phyloP scores from a whole-genome alignment of 2,329 filamentous ascomycete species.

The Colletotrichum nymphaeae region DNA sequence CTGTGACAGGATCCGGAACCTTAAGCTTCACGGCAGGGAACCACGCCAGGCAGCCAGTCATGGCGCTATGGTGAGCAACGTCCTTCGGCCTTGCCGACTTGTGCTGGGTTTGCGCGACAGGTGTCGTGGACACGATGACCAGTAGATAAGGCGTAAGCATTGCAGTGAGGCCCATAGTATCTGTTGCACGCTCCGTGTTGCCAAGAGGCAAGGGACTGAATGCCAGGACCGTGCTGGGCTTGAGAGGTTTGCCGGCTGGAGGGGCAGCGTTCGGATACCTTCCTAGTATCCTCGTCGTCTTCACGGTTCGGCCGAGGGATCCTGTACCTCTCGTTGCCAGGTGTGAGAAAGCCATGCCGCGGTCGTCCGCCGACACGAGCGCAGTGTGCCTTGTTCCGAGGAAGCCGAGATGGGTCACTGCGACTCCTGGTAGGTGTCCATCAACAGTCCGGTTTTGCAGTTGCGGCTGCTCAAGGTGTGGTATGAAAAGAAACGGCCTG shows the following conservation, averaged over 20 bases:
- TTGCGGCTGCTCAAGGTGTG: slow-evolving; percentile 76
- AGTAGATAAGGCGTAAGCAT: slow-evolving; percentile 96
- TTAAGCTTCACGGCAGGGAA: slow-evolving; percentile 97
- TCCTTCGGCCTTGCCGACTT: slow-evolving; percentile 94
- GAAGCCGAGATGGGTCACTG: slow-evolving; percentile 93
- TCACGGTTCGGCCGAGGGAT: slow-evolving; percentile 84
- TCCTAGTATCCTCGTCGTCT: slow-evolving; percentile 89
- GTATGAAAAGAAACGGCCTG: slow-evolving; percentile 88
- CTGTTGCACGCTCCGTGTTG: slow-evolving; percentile 91
- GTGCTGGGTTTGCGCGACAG: slow-evolving; percentile 94
- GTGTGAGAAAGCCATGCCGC: slow-evolving; percentile 98
- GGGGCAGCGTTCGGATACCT: slow-evolving; percentile 82
- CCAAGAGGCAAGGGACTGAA: slow-evolving; percentile 92
- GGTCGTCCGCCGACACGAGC: slow-evolving; percentile 92
- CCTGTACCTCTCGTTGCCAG: slow-evolving; percentile 92
- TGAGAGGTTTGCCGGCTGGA: slow-evolving; percentile 75
- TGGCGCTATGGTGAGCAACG: slow-evolving; percentile 86
- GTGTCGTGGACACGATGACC: slow-evolving; percentile 97
- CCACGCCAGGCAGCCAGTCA: slow-evolving; percentile 96
- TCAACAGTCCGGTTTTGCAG: slow-evolving; percentile 76
- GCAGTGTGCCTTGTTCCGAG: slow-evolving; percentile 93
- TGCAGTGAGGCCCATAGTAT: slow-evolving; percentile 89
- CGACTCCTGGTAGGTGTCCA: slow-evolving; percentile 82
- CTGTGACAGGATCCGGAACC: slow-evolving; percentile 73
- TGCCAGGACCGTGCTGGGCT: slow-evolving; percentile 93